These are phyloP conservation scores for Verticillium nonalfalfae DNA, from an alignment of 2,329 filamentous ascomycete genomes.

Conservation along the genomic window DNA sequence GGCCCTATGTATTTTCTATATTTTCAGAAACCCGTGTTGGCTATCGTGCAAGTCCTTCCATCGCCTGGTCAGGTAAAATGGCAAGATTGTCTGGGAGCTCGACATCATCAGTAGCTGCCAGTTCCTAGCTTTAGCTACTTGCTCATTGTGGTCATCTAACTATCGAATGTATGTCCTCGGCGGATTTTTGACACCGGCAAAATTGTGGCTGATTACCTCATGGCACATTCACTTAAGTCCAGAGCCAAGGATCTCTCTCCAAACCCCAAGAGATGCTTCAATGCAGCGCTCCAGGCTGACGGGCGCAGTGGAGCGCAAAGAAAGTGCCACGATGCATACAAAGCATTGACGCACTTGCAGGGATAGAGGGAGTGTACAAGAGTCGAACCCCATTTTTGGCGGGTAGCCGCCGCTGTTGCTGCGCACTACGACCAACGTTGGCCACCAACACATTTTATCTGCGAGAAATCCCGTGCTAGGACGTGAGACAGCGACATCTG, in stretches of 20 bases:
- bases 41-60: too few species aligned
- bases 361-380: constrained; percentile 9
- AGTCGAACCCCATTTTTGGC: neutral
- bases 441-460: neutral
- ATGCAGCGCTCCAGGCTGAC: neutral
- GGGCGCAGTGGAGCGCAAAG: neutral
- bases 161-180: too few species aligned
- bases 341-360: constrained; percentile 34
- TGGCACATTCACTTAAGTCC: too few species aligned
- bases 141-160: too few species aligned
- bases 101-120: neutral
- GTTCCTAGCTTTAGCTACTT: neutral
- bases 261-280: neutral
- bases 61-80: too few species aligned
- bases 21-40: too few species aligned
- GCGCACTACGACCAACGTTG: neutral
- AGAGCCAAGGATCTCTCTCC: neutral
- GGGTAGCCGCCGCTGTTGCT: neutral
- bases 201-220: too few species aligned
- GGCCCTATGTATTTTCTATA: neutral
- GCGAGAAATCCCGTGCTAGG: neutral
- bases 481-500: constrained; percentile 4
- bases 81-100: neutral
- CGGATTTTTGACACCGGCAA: too few species aligned
- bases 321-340: constrained; percentile 19